Conservation (phyloP, 1,139 yeast genomes). For the Taphrina deformans region DNA sequence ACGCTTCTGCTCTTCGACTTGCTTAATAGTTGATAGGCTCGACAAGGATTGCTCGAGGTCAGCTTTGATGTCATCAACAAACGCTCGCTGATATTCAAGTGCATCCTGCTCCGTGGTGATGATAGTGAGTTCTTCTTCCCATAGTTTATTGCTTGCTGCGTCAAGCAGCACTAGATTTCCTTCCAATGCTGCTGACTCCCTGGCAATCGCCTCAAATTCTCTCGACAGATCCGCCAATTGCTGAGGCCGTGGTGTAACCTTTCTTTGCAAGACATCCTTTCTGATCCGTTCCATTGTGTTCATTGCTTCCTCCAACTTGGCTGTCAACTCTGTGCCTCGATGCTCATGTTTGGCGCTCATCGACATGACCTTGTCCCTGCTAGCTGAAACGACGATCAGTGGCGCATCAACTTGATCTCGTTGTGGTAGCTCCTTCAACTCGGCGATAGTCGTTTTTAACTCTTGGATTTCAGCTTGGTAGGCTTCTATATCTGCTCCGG, state of each 20-base stretch:
- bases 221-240: constrained; percentile 67
- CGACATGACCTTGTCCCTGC: constrained; percentile 20
- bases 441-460: constrained; percentile 44
- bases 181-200: constrained; percentile 57
- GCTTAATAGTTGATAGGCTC: constrained; percentile 74
- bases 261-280: constrained; percentile 89
- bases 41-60: constrained; percentile 56
- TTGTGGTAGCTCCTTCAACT: background rate
- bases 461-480: constrained; percentile 42
- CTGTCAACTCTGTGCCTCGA: constrained; percentile 50
- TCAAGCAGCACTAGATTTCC: constrained; percentile 67
- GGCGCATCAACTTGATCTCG: background rate
- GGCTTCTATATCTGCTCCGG: background rate
- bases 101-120: constrained; percentile 94
- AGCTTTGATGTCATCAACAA: constrained; percentile 73
- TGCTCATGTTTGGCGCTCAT: constrained; percentile 25
- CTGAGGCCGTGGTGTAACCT: constrained; percentile 75
- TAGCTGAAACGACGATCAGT: background rate
- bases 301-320: constrained; percentile 85
- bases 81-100: constrained; percentile 82
- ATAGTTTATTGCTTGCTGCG: constrained; percentile 82
- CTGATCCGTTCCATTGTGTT: constrained; percentile 87
- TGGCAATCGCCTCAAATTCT: constrained; percentile 63
- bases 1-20: constrained; percentile 65
- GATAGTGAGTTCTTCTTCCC: constrained; percentile 88